Base-by-base conservation (phyloP, 1,284 basidiomycete genomes). In the Coriolopsis trogii region DNA sequence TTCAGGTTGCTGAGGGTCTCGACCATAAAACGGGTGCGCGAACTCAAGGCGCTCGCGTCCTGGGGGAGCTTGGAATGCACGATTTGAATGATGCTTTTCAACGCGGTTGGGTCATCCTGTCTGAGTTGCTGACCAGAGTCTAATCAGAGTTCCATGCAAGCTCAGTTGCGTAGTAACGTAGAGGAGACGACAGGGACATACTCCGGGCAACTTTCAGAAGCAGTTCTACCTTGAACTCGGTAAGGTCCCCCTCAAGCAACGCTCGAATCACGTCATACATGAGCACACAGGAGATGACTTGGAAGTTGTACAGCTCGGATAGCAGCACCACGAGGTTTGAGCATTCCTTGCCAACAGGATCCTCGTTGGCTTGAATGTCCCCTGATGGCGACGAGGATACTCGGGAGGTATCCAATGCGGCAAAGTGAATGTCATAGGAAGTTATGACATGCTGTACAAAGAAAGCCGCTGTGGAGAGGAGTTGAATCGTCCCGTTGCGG, bases 301-400 rank as follows among this genome's bases (percentile, higher is more conserved):
- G 91, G 64, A 98, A 92, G 68, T 98, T 98, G 76, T 98, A 98
- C 30, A 99, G 74, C 67, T 98, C 93, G 3, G 93, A 91, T 20
- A 98, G 75, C 8, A 99, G 79, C 0, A 93, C 84, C 28, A 95
- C 79, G 25, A 99, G 73, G 68, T 99, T 99, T 15, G 90, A 85
- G 55, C 87, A 88, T 68, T 97, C 92, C 70, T 98, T 98, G 26
- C 89, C 88, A 8, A 73, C 63, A 7, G 69, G 68, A n/a, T 73
- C 70, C 31, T 70, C 70, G 23, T 56, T 67, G 36, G 48, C 41
- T 4, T 20, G 16, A 21, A 23, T 8, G n/a, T 51, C 18, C 4
- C 26, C 21, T 6, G 25, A 21, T 3, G 18, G n/a, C 28, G n/a
- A 20, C 23, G 21, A 7, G 29, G 16, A 20, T 6, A 20, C 16